Conservation (phyloP, 2,329 filamentous ascomycete genomes). For the Dothideomycetes sp. region DNA sequence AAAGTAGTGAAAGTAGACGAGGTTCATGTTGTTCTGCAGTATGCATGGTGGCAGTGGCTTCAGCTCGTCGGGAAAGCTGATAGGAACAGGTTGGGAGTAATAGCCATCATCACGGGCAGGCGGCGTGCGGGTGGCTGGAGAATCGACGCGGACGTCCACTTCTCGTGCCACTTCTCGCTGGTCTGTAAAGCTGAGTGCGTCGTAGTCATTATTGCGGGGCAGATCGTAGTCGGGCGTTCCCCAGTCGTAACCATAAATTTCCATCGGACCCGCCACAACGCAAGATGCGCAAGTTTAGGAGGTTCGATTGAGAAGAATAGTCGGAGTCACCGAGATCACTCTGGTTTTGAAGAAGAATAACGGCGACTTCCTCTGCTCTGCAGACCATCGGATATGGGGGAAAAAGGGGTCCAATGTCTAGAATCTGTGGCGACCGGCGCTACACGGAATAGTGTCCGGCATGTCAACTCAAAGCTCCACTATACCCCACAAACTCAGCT, state of each 20-base stretch:
- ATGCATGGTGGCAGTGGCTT: slow-evolving; percentile 46
- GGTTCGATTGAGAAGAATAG: too few relatives aligned
- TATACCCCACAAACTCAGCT: too few relatives aligned
- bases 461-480: too few relatives aligned
- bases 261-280: too few relatives aligned
- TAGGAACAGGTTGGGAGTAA: slow-evolving; percentile 56
- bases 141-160: slow-evolving; percentile 3
- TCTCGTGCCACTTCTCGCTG: neutral
- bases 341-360: too few relatives aligned
- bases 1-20: slow-evolving; percentile 64
- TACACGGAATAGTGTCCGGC: too few relatives aligned
- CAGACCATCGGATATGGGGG: too few relatives aligned
- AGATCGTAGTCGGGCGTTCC: slow-evolving; percentile 7
- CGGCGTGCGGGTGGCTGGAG: slow-evolving; percentile 1
- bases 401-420: too few relatives aligned
- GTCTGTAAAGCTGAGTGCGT: slow-evolving; percentile 1
- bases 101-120: slow-evolving; percentile 34
- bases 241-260: slow-evolving; percentile 3
- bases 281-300: too few relatives aligned
- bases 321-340: too few relatives aligned
- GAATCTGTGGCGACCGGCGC: too few relatives aligned
- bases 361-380: too few relatives aligned
- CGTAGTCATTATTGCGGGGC: slow-evolving; percentile 5
- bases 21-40: slow-evolving; percentile 65
- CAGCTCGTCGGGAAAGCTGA: slow-evolving; percentile 48